Conservation (phyloP, 2,329 filamentous ascomycete genomes). For the Neofusicoccum parvum region DNA sequence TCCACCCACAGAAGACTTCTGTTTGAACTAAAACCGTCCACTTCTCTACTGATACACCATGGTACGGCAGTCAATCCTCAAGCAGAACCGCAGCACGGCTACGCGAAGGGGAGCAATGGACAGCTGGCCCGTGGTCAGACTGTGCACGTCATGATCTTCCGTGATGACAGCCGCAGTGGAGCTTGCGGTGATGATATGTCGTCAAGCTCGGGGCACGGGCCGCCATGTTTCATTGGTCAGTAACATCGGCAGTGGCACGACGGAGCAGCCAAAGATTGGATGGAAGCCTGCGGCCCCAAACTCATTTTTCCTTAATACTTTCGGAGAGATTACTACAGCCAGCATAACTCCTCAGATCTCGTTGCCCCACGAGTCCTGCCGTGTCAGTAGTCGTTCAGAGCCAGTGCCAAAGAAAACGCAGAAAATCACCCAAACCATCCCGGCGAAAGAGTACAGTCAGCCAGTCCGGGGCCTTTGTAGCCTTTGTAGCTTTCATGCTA, state of each 20-base stretch:
- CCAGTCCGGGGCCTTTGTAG: background rate
- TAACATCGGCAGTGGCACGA: constrained; percentile 14
- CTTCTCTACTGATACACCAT: too few species aligned
- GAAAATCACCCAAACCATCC: background rate
- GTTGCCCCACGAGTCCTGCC: background rate
- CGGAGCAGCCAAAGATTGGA: constrained; percentile 16
- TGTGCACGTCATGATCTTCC: too few species aligned
- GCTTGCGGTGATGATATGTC: background rate
- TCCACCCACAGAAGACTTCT: too few species aligned
- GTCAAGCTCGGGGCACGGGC: constrained; percentile 10
- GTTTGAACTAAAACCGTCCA: too few species aligned
- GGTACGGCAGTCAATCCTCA: too few species aligned
- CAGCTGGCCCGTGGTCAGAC: too few species aligned
- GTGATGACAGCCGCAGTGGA: background rate
- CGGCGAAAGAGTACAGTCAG: background rate
- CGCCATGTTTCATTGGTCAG: background rate
- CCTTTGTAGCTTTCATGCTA: background rate
- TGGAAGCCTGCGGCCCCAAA: background rate
- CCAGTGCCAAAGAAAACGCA: constrained; percentile 11
- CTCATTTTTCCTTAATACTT: constrained; percentile 7
- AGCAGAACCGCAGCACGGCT: too few species aligned
- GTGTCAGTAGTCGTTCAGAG: background rate
- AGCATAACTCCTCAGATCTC: constrained; percentile 15
- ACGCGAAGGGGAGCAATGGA: too few species aligned
- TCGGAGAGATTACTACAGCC: constrained; percentile 14